Evolutionary conservation across 148 eudicot genomes (phyloP), one percentile per base, ranked within the genome.

Genomic region (Spergularia bocconei): DNA sequence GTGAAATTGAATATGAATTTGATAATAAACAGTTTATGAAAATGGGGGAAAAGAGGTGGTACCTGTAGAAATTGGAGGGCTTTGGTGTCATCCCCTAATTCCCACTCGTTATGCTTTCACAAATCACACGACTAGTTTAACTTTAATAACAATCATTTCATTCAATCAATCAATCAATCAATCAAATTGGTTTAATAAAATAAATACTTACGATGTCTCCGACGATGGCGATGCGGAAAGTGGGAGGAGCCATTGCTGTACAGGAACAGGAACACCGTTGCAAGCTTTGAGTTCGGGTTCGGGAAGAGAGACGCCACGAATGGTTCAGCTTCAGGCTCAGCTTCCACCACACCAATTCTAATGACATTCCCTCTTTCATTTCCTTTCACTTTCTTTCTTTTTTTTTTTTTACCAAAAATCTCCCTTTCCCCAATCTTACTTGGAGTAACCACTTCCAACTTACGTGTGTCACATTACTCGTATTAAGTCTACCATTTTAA

Each of bases 21-120:
- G n/a, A n/a, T n/a, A n/a, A n/a, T n/a, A n/a, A n/a, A n/a, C n/a
- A n/a, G n/a, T n/a, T n/a, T n/a, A n/a, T n/a, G n/a, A n/a, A n/a
- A n/a, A n/a, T n/a, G n/a, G n/a, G n/a, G n/a, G n/a, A n/a, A n/a
- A n/a, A n/a, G n/a, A n/a, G n/a, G n/a, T n/a, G n/a, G 15, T 75
- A 93, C 98, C 94, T 82, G 82, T 57, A 93, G 70, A 6, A 89
- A 80, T 36, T 81, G 89, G 77, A 93, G 94, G 67, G 98, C 98
- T 69, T 87, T 88, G 55, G 91, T 57, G 76, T 93, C 98, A 68
- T 83, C 85, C 71, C 80, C 79, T 5, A 88, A 82, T 71, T 80
- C 78, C 98, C 98, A 93, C 64, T 83, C 88, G 59, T 89, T 84
- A 80, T 93, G 98, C 98, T 93, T 29, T 78, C 82, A 80, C 21